Percentiles rank a stretch among this genome's conserved stretches.
Conservation (phyloP, 176 grass and related monocot genomes). For the Carex littledalei region DNA sequence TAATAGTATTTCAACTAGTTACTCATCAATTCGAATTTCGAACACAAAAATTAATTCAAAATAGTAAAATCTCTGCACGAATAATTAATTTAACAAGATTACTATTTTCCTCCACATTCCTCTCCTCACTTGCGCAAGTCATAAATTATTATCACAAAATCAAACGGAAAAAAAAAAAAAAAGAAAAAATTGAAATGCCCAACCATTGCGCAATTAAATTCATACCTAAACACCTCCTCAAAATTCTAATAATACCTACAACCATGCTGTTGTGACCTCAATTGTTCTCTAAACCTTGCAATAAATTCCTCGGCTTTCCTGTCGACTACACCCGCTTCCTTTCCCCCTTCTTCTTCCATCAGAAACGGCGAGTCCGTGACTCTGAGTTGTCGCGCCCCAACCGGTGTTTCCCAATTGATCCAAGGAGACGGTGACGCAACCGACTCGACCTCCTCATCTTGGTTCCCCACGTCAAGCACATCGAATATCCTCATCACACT, state of each 20-base stretch:
- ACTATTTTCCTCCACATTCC: background rate
- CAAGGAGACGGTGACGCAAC: conserved; percentile 17
- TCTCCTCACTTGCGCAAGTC: conserved; percentile 5
- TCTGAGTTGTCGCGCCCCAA: conserved; percentile 10
- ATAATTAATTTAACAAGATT: background rate
- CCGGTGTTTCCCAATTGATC: conserved; percentile 19
- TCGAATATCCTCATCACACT: conserved; percentile 43
- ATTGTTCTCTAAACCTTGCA: conserved; percentile 66
- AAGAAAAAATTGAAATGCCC: background rate
- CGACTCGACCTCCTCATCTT: conserved; percentile 13
- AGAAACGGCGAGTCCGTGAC: conserved; percentile 65
- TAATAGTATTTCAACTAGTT: no score
- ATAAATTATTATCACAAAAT: background rate
- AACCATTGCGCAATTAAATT: background rate
- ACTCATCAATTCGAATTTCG: no score
- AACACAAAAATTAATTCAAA: no score
- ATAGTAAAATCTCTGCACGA: background rate
- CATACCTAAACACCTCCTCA: background rate
- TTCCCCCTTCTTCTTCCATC: conserved; percentile 28
- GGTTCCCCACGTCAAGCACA: conserved; percentile 37
- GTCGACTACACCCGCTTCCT: conserved; percentile 40
- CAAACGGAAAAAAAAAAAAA: background rate
- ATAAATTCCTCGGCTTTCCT: conserved; percentile 87
- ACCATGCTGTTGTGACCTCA: conserved; percentile 44
- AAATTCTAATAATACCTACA: background rate